Base-by-base conservation (phyloP, 805 yeast species). In the Lachancea cidri region DNA sequence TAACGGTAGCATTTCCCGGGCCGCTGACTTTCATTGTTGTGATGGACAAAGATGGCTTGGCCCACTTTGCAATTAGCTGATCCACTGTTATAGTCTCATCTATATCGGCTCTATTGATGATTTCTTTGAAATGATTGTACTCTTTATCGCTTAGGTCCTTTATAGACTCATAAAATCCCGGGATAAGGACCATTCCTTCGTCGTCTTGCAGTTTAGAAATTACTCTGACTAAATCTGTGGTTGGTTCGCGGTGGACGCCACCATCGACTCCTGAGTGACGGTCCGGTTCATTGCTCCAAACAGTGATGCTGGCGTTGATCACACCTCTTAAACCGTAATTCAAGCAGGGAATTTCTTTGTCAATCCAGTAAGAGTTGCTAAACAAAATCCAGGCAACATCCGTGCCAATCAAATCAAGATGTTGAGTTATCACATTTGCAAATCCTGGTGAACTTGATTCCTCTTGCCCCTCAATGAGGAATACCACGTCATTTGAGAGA, bases 211-310 rank as follows among this genome's bases (percentile, higher is more conserved):
- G 66, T 39, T 77, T 74, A 2, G 91, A 74, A 17, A 89, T 64
- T 14, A 91, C 55, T 39, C 81, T 83, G 31, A 89, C 73, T 61
- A 91, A 63, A 57, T 91, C 98, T 66, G 86, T 77, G 0, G 94
- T 81, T 2, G 98, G 97, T 53, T 91, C 98, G 43, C 83, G 73
- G 46, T 78, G 76, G 6, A 83, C 81, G 44, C 98, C 98, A 38
- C 98, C 98, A 64, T 88, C 94, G 7, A 93, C 93, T 47, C 98
- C 98, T 0, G 97, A 86, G 58, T 93, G 98, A 44, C 95, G 69
- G 60, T 93, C 97, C 1, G 94, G 95, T 44, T 73, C 73, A 48
- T 81, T 89, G 38, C 88, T 78, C 43, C 70, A 67, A 8, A 93
- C 71, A 27, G 77, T 77, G 2, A 93, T 74, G n/a, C 79, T 70